Base-by-base conservation (phyloP, 371 early-diverging fungal species). In the Conidiobolus incongruus region DNA sequence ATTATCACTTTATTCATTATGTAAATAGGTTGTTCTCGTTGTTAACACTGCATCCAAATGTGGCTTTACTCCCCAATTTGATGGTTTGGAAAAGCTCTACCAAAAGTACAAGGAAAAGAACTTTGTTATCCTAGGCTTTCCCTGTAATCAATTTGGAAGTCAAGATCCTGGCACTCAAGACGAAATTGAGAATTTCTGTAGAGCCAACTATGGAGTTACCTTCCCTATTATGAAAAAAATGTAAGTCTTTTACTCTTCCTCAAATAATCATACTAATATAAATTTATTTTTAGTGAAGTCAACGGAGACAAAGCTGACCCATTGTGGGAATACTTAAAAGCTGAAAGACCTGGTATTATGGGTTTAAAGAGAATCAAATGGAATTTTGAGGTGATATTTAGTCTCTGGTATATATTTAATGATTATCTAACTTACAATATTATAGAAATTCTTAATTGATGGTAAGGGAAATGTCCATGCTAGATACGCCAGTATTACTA, bases 11-110 rank as follows among this genome's bases (percentile, higher is more conserved):
- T n/a, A n/a, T n/a, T n/a, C n/a, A n/a, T n/a, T 29, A 77, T 82
- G 59, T 72, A 77, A 41, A 82, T 83, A 57, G 66, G 87, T 81
- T 13, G 74, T 87, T 23, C 62, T 87, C 31, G 60, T 95, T 32
- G 88, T 89, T 46, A 98, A 98, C 60, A 83, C 88, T 23, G 99
- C 99, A 20, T 81, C 84, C 44, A 73, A 89, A 47, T 98, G 98
- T 59, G 92, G 92, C 8, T 83, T 82, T 52, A 88, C 96, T 13
- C 58, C 68, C 7, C 88, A 90, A 54, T 94, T 91, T 61, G 47
- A 53, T 23, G 81, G 75, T 17, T 65, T 99, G 16, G 78, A 81
- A 60, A 49, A 64, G 20, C 63, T 97, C 29, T 64, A 86, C 67
- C 53, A 87, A 38, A 68, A 79, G 50, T 81, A 82, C 64, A 63